Percentiles rank a stretch among this genome's conserved stretches.
These are phyloP conservation scores for Oropetium thomaeum DNA, from an alignment of 176 grass and related monocot genomes.

Conservation along the genomic window DNA sequence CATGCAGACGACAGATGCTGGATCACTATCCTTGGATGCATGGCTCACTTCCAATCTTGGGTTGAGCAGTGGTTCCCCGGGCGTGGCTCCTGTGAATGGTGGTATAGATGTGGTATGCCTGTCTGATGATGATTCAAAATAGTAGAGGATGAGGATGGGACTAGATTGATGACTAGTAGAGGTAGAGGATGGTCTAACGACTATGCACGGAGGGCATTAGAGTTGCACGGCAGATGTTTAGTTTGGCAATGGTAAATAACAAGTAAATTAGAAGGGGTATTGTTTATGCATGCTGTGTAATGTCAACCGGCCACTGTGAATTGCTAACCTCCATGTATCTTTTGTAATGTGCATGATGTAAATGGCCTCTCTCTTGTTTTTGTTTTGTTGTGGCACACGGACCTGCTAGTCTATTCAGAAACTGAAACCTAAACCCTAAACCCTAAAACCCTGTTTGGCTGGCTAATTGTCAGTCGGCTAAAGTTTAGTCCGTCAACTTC, in stretches of 20 bases:
- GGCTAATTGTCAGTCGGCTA: no score
- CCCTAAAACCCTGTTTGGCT: no score
- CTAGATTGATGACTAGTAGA: background rate
- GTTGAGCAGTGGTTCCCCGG: constrained; percentile 4
- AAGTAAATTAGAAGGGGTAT: background rate
- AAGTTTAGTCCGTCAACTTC: no score
- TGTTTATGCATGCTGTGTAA: background rate
- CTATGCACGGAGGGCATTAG: background rate
- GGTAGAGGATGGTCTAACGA: background rate
- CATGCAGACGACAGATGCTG: background rate
- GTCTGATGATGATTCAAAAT: constrained; percentile 43
- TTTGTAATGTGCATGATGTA: background rate
- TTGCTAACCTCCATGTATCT: background rate
- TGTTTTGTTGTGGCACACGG: no score
- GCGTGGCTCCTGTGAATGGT: background rate
- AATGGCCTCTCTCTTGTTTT: background rate
- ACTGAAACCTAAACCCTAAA: no score
- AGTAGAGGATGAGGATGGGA: background rate
- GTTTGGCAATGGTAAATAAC: background rate
- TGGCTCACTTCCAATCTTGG: constrained; percentile 40
- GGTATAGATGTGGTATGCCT: constrained; percentile 33
- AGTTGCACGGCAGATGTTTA: no score
- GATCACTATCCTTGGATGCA: constrained; percentile 33
- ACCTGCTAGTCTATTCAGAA: no score
- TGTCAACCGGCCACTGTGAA: background rate